Percentiles rank a stretch among this genome's conserved stretches.
phyloP scores from a whole-genome alignment of 176 grass and related monocot genomes.

The Elaeis guineensis region DNA sequence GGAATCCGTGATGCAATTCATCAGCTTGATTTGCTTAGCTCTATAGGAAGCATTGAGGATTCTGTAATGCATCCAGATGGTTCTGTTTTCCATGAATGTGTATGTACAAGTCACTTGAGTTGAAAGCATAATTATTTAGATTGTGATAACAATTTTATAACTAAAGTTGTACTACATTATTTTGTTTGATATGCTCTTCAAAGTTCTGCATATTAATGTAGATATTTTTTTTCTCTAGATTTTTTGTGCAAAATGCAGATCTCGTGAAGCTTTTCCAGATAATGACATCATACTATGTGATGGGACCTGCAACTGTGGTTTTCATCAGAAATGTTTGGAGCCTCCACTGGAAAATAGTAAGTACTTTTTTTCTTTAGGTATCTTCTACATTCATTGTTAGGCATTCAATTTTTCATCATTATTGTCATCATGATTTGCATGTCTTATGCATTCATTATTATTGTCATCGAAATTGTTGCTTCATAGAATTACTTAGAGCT shows the following conservation, averaged over 20 bases:
- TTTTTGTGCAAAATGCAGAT: slow-evolving; percentile 58
- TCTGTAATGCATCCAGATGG: slow-evolving; percentile 34
- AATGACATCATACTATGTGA: slow-evolving; percentile 58
- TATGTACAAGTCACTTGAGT: slow-evolving; percentile 21
- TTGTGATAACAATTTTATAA: too few species aligned
- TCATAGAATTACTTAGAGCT: too few species aligned
- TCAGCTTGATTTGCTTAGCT: slow-evolving; percentile 62
- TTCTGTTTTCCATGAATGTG: slow-evolving; percentile 37
- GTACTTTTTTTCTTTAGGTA: slow-evolving; percentile 22
- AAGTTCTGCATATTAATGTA: slow-evolving; percentile 23
- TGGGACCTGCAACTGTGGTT: slow-evolving; percentile 62
- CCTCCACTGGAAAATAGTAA: slow-evolving; percentile 47
- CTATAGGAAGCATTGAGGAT: slow-evolving; percentile 36
- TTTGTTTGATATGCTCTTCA: slow-evolving; percentile 3
- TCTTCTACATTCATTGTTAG: too few species aligned
- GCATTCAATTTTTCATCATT: too few species aligned
- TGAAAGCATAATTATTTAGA: too few species aligned
- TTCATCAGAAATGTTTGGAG: slow-evolving; percentile 68
- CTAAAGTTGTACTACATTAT: too few species aligned
- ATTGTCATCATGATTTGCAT: too few species aligned
- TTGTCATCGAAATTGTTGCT: too few species aligned
- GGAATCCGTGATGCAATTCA: slow-evolving; percentile 77
- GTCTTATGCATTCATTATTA: too few species aligned
- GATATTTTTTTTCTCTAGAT: slow-evolving; percentile 33
- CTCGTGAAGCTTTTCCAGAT: slow-evolving; percentile 42